Percentiles rank a stretch among this genome's conserved stretches.
Evolutionary conservation across 2,329 filamentous ascomycete genomes (phyloP).

Genomic region (Colletotrichum tamarilloi): DNA sequence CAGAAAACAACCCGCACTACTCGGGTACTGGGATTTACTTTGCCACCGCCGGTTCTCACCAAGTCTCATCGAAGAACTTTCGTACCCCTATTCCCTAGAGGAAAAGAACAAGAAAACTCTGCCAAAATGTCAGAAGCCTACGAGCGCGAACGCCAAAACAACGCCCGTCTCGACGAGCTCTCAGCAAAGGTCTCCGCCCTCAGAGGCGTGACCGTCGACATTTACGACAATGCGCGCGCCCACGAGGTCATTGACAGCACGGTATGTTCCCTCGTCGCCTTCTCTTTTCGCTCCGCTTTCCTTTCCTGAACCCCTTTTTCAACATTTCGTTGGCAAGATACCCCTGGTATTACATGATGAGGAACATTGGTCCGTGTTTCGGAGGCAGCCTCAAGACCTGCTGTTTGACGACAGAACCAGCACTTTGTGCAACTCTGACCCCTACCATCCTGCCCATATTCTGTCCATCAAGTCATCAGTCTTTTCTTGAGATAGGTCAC

Average conservation of each 20-base stretch:
- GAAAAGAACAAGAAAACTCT: background rate
- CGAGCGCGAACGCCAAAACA: constrained; percentile 90
- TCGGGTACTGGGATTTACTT: background rate
- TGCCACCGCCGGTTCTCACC: too few relatives aligned
- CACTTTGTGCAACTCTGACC: constrained; percentile 80
- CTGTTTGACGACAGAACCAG: constrained; percentile 81
- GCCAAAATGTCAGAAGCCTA: constrained; percentile 77
- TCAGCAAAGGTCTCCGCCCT: constrained; percentile 91
- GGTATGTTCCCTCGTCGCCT: constrained; percentile 59
- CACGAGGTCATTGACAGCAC: constrained; percentile 91
- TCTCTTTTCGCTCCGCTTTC: background rate
- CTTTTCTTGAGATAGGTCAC: background rate
- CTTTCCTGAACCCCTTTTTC: background rate
- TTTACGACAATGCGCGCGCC: constrained; percentile 93
- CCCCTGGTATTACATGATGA: constrained; percentile 70
- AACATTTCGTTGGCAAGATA: background rate
- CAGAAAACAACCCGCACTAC: background rate
- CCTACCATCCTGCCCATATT: background rate
- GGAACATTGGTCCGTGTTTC: constrained; percentile 95
- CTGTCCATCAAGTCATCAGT: background rate
- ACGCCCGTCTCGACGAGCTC: constrained; percentile 91
- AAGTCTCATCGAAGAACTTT: background rate
- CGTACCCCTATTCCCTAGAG: background rate
- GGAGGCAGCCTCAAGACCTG: constrained; percentile 93
- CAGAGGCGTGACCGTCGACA: constrained; percentile 94